phyloP scores from a whole-genome alignment of 2,329 filamentous ascomycete species.

The Zasmidium cellare region DNA sequence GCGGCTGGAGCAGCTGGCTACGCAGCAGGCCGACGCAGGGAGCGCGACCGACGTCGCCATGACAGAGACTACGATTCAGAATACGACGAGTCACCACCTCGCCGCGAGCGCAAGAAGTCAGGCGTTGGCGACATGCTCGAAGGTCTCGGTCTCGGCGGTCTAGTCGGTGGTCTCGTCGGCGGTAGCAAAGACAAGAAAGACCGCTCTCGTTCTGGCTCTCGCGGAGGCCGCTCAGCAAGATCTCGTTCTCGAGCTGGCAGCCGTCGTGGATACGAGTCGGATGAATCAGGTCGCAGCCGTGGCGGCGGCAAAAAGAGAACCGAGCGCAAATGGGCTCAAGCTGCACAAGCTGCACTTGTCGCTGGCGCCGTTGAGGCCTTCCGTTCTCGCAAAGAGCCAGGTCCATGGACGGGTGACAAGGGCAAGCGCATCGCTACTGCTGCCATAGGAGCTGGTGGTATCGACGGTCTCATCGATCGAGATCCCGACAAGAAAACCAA shows the following conservation, averaged over 20 bases:
- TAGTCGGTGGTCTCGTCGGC: constrained; percentile 51
- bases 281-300: constrained; percentile 49
- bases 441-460: constrained; percentile 78
- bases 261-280: constrained; percentile 44
- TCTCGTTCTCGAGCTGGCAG: constrained; percentile 54
- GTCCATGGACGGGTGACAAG: constrained; percentile 87
- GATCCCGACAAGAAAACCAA: constrained; percentile 73
- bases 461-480: constrained; percentile 71
- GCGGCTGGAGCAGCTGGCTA: constrained; percentile 44
- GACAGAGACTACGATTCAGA: constrained; percentile 49
- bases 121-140: constrained; percentile 63
- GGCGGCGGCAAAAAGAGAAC: constrained; percentile 60
- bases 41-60: constrained; percentile 42
- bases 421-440: constrained; percentile 89
- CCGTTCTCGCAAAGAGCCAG: constrained; percentile 83
- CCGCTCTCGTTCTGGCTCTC: constrained; percentile 63
- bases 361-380: constrained; percentile 92
- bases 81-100: constrained; percentile 42
- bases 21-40: constrained; percentile 33
- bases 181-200: constrained; percentile 55
- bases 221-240: constrained; percentile 44
- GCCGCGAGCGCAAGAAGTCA: constrained; percentile 53
- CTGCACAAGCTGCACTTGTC: constrained; percentile 84
- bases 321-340: constrained; percentile 66
- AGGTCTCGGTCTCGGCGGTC: constrained; percentile 58